Evolutionary conservation across 768 basidiomycete species (phyloP), one percentile per base, ranked within the genome.

Genomic region (Paxillus rubicundulus): DNA sequence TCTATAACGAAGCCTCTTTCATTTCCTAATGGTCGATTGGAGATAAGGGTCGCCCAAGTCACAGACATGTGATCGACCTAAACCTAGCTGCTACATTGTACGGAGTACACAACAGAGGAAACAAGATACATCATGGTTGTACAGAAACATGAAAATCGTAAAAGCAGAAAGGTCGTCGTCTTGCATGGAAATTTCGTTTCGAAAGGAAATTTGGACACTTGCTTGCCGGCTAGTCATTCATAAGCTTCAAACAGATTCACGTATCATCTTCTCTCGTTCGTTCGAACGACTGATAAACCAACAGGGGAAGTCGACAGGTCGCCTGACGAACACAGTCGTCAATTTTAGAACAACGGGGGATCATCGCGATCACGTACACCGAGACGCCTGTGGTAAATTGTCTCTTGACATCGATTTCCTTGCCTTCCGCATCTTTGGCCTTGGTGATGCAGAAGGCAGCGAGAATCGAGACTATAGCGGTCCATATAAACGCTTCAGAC

Each of bases 1-100:
- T 91, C n/a, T 98, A 89, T 77, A 89, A 82, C 63, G 95, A 98
- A 67, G 90, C 92, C 0, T 87, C 93, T 2, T 97, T 89, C 72
- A 90, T 98, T 62, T 95, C 92, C 43, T 72, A 68, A 42, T 27
- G 18, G 24, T 10, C 16, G 33, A 39, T 28, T 27, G 14, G 32
- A 8, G 28, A 5, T 27, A 9, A 27, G 14, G 41, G 10, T 24
- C 9, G 16, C 41, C 40, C 28, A 34, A 46, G 38, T 14, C 16
- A 44, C 24, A 44, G 42, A 32, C n/a, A 62, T 50, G 17, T 53
- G 45, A n/a, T 16, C 41, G 28, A 32, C 38, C 17, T 60, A 50
- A 32, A 50, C 55, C 14, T 53, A 51, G 28, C 12, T 64, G 45
- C 47, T 53, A 37, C 48, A 41, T 14, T 38, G 42, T 59, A 47